A percentile compares a stretch with the other conserved stretches of the same genome.
These are phyloP conservation scores for Penicillium freii DNA, from an alignment of 2,329 filamentous ascomycete genomes.

Conservation along the genomic window DNA sequence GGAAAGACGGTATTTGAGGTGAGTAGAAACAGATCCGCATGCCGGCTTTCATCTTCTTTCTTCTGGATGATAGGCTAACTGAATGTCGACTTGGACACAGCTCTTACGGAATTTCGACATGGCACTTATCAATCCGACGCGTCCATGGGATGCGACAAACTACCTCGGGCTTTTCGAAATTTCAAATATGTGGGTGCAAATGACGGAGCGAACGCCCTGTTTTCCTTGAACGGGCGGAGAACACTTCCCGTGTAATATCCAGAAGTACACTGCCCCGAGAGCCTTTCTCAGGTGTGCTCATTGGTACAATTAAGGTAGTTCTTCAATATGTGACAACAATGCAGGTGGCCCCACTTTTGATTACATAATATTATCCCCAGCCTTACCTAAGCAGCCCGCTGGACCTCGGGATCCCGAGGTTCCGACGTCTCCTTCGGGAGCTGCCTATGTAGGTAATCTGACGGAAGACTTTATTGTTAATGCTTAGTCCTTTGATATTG, in stretches of 20 bases:
- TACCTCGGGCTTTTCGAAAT: conserved; percentile 18
- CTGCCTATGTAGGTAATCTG: too few species aligned
- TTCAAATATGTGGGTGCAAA: conserved; percentile 20
- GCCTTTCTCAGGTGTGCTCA: too few species aligned
- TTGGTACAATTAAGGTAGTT: background rate
- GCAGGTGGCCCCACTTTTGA: too few species aligned
- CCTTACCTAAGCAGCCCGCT: too few species aligned
- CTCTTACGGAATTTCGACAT: conserved; percentile 21
- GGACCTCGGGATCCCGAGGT: too few species aligned
- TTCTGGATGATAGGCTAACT: background rate
- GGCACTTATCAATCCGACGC: conserved; percentile 17
- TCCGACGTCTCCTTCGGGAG: too few species aligned
- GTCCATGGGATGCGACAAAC: conserved; percentile 17
- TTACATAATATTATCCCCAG: too few species aligned
- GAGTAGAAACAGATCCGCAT: background rate
- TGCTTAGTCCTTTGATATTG: too few species aligned
- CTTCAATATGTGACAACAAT: background rate
- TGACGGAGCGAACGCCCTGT: conserved; percentile 8
- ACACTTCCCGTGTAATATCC: background rate
- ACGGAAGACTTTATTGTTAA: too few species aligned
- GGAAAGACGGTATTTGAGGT: conserved; percentile 19
- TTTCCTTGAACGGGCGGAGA: background rate
- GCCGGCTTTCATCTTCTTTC: background rate
- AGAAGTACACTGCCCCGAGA: background rate
- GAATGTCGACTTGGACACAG: background rate